Base-by-base conservation (phyloP, 257 asterid genomes). In the Nicotiana attenuata region DNA sequence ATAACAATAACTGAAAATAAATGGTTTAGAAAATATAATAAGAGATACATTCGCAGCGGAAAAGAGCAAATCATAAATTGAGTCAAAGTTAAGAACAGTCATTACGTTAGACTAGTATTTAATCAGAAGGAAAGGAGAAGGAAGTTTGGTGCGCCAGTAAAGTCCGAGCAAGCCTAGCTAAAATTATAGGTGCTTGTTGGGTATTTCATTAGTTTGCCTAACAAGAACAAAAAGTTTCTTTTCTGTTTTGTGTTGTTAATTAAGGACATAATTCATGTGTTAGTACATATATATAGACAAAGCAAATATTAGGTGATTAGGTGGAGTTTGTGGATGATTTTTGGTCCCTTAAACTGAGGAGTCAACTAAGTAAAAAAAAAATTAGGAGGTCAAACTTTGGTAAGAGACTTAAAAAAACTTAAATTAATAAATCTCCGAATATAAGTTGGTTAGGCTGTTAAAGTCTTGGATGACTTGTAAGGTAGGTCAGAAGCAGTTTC, bases 361-460 rank as follows among this genome's bases (percentile, higher is more conserved):
- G 79, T 75, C 63, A 47, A 75, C 24, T 24, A 73, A 73, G n/a
- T 50, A 47, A 73, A 73, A 73, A 35, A 47, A 60, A 24, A 73
- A 73, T 24, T 22, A 73, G 35, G 60, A 20, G 38, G 60, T 73
- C 61, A 73, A 41, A 73, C 60, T 47, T 75, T 75, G 45, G 31
- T 15, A 75, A 47, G 79, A 73, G 61, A 47, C 41, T 73, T 13
- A 3, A 20, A 69, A 69, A 47, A 29, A 15, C 2, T 20, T n/a
- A 22, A 75, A 75, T 75, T 29, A 75, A 50, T 75, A 38, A 50
- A 50, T 75, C 79, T 24, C 61, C 45, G 1, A 22, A 73, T 16
- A 24, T 11, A 22, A 75, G 79, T 75, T 50, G 24, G 79, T 75
- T 75, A 75, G 79, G 79, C 63, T 50, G 79, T 75, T 50, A 50